Base-by-base conservation (phyloP, 108 stramenopile genomes). In the Cyclotella sp. region DNA sequence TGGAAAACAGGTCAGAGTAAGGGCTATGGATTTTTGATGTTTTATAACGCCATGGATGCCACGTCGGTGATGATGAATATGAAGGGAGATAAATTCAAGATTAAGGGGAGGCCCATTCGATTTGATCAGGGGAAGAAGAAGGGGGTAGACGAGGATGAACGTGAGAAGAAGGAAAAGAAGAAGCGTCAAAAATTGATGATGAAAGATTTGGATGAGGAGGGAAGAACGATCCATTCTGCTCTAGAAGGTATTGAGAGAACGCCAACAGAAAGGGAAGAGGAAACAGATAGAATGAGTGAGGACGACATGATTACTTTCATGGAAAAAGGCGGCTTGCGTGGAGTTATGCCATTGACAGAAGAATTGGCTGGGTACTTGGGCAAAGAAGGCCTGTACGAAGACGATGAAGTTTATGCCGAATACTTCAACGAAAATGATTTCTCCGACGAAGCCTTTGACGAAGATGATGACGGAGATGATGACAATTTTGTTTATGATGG, bases 1-100 rank as follows among this genome's bases (percentile, higher is more conserved):
- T 97, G 94, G 93, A 94, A 89, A 63, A 95, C 94, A 40, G 87
- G 87, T 12, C 59, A 89, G 65, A 89, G 89, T 51, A 95, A 95
- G 86, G 96, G 96, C 0, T 97, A 92, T 75, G 96, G 90, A 29
- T 97, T 97, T 83, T 42, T 87, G 11, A 80, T 74, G 45, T 95
- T 95, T 84, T 84, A 78, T 40, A 89, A 93, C 52, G 87, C 94
- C 3, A 88, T 95, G 72, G 92, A 66, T 72, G 96, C 96, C 24
- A 94, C 93, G 3, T 73, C 83, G 22, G 90, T 89, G 44, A 86
- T 95, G 87, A 90, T 88, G 71, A 58, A 65, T 45, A 70, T 88
- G 29, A 79, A 85, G 21, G 83, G 84, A n/a, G 80, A 64, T 26
- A 63, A 68, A 13, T 76, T 79, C 63, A 82, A 73, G 55, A 65